Evolutionary conservation across 495 filamentous ascomycete species (phyloP), one percentile per base, ranked within the genome.

Genomic region (Penicillium parvum): DNA sequence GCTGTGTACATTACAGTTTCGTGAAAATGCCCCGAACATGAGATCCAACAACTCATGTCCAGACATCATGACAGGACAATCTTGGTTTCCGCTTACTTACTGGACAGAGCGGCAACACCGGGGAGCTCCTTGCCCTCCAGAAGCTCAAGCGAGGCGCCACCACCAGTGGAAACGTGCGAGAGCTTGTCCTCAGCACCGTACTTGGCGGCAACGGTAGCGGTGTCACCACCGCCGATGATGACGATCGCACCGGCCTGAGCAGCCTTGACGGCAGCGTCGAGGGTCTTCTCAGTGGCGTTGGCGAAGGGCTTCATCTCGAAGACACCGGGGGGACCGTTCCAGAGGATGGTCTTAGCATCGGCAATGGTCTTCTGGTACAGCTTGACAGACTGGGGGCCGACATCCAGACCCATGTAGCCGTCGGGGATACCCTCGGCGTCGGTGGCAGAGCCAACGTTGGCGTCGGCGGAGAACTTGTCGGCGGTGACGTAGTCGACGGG

Each of bases 201-300:
- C 77, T 99, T 96, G 61, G 90, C 91, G 37, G 94, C 92, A 19
- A 96, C 94, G 26, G 92, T 99, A 29, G 92, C 92, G 32, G 92
- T 99, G 69, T 99, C 92, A 64, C 92, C 92, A 60, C 92, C 92
- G 45, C 92, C 92, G 59, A 99, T 95, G 71, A 99, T 97, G 54
- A 96, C 94, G 50, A 88, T 95, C 71, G 88, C 84, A 55, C 88
- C 90, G 20, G 67, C 78, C 66, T 88, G 67, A 21, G 83, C 83
- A 37, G 88, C 94, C 7, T 69, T 69, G 17, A 96, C 89, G 18
- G 82, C 87, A 36, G 86, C 88, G 53, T 96, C 84, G 52, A 97
- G 81, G 15, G 87, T 92, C 34, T 78, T 74, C 81, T 95, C 90
- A 50, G 92, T 97, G 47, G 86, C 92, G 17, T 76, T 82, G 52